Percentiles rank a stretch among this genome's conserved stretches.
Conservation (phyloP, 2,329 filamentous ascomycete genomes). For the Periconia digitata region DNA sequence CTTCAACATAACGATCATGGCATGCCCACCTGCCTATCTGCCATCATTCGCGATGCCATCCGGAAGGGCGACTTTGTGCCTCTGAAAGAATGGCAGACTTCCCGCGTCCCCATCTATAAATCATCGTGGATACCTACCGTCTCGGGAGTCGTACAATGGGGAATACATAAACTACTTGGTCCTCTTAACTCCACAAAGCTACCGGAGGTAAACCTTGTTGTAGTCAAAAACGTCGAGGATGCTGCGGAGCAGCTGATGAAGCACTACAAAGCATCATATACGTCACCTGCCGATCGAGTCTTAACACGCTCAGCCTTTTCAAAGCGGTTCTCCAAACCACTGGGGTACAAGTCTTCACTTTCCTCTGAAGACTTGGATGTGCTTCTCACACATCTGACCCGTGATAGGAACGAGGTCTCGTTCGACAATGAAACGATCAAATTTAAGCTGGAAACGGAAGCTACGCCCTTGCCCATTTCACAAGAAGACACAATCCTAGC, state of each 20-base stretch:
- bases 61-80: conserved; percentile 69
- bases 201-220: conserved; percentile 64
- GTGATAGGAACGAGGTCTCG: conserved; percentile 70
- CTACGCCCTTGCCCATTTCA: conserved; percentile 61
- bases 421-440: conserved; percentile 79
- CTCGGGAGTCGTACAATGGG: conserved; percentile 74
- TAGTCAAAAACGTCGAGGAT: conserved; percentile 65
- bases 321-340: conserved; percentile 29
- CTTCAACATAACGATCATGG: conserved; percentile 79
- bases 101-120: conserved; percentile 71
- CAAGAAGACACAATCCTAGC: conserved; percentile 81
- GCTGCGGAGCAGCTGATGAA: conserved; percentile 47
- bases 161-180: conserved; percentile 61
- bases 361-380: conserved; percentile 70
- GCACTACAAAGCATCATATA: conserved; percentile 33
- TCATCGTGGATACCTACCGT: conserved; percentile 69
- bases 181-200: conserved; percentile 56
- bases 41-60: conserved; percentile 76
- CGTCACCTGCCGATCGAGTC: conserved; percentile 38
- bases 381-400: conserved; percentile 56
- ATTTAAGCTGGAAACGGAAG: conserved; percentile 56
- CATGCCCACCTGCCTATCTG: conserved; percentile 75
- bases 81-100: conserved; percentile 66
- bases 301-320: conserved; percentile 39
- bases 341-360: conserved; percentile 30